A percentile compares a stretch with the other conserved stretches of the same genome.
Conservation (phyloP, 305 asterid species). For the Solanum chacoense region DNA sequence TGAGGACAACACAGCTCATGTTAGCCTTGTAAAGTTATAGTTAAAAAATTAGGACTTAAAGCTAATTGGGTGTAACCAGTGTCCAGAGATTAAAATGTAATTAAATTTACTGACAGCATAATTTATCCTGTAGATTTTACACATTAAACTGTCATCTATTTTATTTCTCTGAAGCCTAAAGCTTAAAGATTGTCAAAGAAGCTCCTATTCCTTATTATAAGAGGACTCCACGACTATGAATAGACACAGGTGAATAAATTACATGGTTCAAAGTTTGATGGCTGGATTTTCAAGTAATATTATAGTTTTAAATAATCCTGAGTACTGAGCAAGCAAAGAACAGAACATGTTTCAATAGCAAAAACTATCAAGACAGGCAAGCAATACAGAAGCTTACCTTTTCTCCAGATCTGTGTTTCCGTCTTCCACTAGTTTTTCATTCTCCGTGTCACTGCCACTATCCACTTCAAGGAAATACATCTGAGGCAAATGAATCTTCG, state of each 20-base stretch:
- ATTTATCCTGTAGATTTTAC: background rate
- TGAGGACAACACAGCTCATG: background rate
- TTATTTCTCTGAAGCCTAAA: background rate
- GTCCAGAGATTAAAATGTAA: background rate
- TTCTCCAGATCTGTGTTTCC: constrained; percentile 47
- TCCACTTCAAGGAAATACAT: constrained; percentile 82
- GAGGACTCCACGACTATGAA: background rate
- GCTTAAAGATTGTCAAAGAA: background rate
- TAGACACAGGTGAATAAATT: background rate
- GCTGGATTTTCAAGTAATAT: background rate
- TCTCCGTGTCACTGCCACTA: constrained; percentile 41
- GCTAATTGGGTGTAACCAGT: background rate
- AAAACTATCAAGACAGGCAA: background rate
- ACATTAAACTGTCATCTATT: background rate
- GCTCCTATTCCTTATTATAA: background rate
- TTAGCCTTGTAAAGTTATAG: background rate
- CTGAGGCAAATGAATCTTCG: constrained; percentile 24
- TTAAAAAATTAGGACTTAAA: background rate
- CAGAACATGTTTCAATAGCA: background rate
- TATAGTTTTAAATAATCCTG: background rate
- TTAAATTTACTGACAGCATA: background rate
- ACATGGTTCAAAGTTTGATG: background rate
- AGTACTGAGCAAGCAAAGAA: background rate
- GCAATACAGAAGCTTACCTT: constrained; percentile 34
- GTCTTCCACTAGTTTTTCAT: constrained; percentile 27